These are phyloP conservation scores for Globisporangium middletonii DNA, from an alignment of 352 stramenopile species.

Conservation along the genomic window DNA sequence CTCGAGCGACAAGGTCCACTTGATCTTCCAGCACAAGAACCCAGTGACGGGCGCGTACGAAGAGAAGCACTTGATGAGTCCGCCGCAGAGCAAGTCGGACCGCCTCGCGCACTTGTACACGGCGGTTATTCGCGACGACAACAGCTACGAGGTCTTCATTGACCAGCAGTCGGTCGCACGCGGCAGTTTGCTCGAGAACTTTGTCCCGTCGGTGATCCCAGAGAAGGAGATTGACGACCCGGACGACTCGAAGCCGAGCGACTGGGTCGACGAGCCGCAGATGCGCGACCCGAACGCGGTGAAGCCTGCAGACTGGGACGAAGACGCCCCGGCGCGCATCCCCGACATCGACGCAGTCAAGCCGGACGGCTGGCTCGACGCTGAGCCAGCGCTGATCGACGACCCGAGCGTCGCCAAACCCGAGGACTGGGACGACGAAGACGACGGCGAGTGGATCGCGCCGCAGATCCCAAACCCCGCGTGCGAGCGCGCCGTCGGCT, in stretches of 20 bases:
- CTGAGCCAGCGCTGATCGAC: conserved; percentile 69
- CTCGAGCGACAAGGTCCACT: conserved; percentile 91
- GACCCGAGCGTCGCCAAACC: conserved; percentile 80
- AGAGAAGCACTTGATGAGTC: conserved; percentile 90
- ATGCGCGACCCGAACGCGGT: conserved; percentile 84
- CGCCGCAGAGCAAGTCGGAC: conserved; percentile 76
- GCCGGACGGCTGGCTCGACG: conserved; percentile 88
- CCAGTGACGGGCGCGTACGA: conserved; percentile 88
- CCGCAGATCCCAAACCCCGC: conserved; percentile 89
- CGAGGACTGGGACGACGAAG: conserved; percentile 93
- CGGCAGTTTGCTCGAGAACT: conserved; percentile 79
- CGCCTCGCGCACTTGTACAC: conserved; percentile 91
- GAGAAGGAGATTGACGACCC: conserved; percentile 91
- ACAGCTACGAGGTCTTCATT: conserved; percentile 91
- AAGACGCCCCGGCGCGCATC: conserved; percentile 84
- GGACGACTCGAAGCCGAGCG: conserved; percentile 85
- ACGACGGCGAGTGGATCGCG: conserved; percentile 88
- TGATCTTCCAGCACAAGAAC: conserved; percentile 95
- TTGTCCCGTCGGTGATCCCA: conserved; percentile 80
- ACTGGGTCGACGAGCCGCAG: conserved; percentile 90
- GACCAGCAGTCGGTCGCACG: conserved; percentile 80
- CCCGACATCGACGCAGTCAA: conserved; percentile 83
- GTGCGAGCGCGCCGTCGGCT: conserved; percentile 80
- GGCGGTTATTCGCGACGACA: conserved; percentile 85
- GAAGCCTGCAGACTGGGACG: conserved; percentile 93